Evolutionary conservation across 2,329 filamentous ascomycete genomes (phyloP), one percentile per base, ranked within the genome.

Genomic region (Penicillium sp.): DNA sequence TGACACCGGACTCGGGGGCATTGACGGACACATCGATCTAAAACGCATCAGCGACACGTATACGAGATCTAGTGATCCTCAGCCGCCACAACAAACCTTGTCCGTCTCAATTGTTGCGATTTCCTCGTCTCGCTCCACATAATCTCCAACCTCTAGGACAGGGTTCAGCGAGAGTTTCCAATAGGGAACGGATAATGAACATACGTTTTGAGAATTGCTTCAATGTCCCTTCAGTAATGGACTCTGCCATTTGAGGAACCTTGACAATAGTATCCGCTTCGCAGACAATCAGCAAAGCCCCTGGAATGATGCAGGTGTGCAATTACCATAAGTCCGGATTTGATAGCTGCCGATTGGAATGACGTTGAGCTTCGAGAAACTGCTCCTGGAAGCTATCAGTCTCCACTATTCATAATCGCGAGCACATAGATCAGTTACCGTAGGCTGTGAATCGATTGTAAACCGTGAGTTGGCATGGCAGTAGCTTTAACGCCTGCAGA

Each of bases 101-200:
- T 99, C 95, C 15, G 95, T 99, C 82, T 99, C 95, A 74, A 99
- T 99, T 54, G 94, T 97, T 35, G 95, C 95, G 78, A 99, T 94
- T 79, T 99, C 95, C 81, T 98, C 95, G 75, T 99, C 95, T 73
- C 90, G 90, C 82, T 96, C 93, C 56, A 99, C 93, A 71, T 88
- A 93, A 77, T 99, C 95, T 73, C 95, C 95, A 71, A 97, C 84
- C 81, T 94, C 85, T 87, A 51, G 45, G 21, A 15, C 30, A 45
- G 30, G 9, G 3, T n/a, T 49, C 55, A 56, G 50, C 51, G 29
- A 7, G 15, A 29, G 49, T 29, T 44, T 45, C 23, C 23, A 6
- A 8, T 26, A 31, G 13, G 21, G 8, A 31, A n/a, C 23, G 13
- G 26, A 19, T 23, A 54, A 23, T 19, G 21, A 17, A 66, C 82